phyloP scores from a whole-genome alignment of 1,139 yeast species.

The Lodderomyces oxycetoniae region DNA sequence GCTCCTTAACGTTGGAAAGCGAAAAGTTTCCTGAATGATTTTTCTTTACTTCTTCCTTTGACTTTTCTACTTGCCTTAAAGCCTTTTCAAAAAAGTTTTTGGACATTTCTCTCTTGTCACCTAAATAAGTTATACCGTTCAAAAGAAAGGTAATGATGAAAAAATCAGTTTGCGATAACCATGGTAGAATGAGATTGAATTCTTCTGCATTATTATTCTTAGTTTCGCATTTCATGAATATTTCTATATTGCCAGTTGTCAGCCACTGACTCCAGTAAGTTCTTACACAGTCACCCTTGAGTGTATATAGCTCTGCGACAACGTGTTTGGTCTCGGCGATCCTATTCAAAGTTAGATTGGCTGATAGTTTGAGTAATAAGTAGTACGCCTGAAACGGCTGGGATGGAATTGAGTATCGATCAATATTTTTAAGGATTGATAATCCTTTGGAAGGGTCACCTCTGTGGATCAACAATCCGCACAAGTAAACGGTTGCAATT shows the following conservation, averaged over 20 bases:
- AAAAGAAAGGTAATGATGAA: slow-evolving; percentile 35
- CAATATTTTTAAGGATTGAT: slow-evolving; percentile 4
- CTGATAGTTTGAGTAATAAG: slow-evolving; percentile 20
- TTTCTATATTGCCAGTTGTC: slow-evolving; percentile 2
- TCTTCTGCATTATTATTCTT: background rate
- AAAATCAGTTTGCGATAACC: slow-evolving; percentile 44
- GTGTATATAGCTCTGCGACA: background rate
- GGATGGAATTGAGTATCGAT: slow-evolving; percentile 18
- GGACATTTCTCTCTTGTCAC: slow-evolving; percentile 26
- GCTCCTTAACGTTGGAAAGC: slow-evolving; percentile 8
- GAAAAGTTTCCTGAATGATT: slow-evolving; percentile 1
- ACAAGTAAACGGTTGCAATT: slow-evolving; percentile 2
- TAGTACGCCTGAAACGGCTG: slow-evolving; percentile 20
- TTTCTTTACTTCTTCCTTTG: slow-evolving; percentile 15
- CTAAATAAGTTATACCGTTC: slow-evolving; percentile 34
- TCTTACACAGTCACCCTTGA: background rate
- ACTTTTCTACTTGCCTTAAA: slow-evolving; percentile 20
- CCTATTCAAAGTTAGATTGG: slow-evolving; percentile 24
- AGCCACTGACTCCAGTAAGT: slow-evolving; percentile 8
- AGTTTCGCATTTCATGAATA: slow-evolving; percentile 1
- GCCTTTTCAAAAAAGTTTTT: slow-evolving; percentile 33
- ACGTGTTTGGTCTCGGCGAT: background rate
- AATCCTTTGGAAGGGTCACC: slow-evolving; percentile 21
- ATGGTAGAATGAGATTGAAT: slow-evolving; percentile 19
- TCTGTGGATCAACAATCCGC: slow-evolving; percentile 21